Percentiles rank a stretch among this genome's conserved stretches.
phyloP scores from a whole-genome alignment of 768 basidiomycete species.

The Mycena floridula region DNA sequence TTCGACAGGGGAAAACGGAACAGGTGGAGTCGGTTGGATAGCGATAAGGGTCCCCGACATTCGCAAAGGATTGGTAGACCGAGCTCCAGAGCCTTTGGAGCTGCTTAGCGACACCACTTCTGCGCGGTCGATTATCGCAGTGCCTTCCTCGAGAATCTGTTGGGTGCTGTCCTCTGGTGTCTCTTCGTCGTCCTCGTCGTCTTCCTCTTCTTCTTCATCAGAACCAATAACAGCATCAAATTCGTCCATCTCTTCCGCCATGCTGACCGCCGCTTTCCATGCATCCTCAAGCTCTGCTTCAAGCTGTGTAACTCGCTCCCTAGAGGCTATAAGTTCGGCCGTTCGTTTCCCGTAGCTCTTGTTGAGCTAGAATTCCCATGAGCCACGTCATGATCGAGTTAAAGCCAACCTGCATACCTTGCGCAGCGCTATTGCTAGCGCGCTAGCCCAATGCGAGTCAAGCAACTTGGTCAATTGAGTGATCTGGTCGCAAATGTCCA shows the following conservation, averaged over 20 bases:
- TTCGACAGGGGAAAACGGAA: not conserved
- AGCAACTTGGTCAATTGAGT: constrained; percentile 54
- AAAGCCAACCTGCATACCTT: constrained; percentile 38
- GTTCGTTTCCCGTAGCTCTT: constrained; percentile 64
- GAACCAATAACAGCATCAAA: constrained; percentile 31
- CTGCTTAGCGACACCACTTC: constrained; percentile 36
- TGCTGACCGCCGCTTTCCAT: constrained; percentile 70
- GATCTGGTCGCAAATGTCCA: constrained; percentile 56
- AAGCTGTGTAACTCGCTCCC: constrained; percentile 38
- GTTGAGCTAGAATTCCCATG: constrained; percentile 41
- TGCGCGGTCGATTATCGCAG: constrained; percentile 35
- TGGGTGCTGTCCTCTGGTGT: not conserved
- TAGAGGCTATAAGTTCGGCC: constrained; percentile 44
- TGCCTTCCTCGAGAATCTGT: not conserved
- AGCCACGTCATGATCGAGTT: too few species aligned
- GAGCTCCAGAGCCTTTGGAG: constrained; percentile 15
- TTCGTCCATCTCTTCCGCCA: constrained; percentile 69
- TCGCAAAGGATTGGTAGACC: constrained; percentile 12
- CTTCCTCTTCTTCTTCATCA: constrained; percentile 18
- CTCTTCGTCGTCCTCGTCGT: constrained; percentile 17
- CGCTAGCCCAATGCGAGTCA: constrained; percentile 69
- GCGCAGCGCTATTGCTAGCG: constrained; percentile 68
- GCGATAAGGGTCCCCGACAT: not conserved
- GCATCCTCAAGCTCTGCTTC: constrained; percentile 74
- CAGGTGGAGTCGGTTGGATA: not conserved